These are phyloP conservation scores for Euphorbia corollata DNA, from an alignment of 441 rosid species.

Conservation along the genomic window DNA sequence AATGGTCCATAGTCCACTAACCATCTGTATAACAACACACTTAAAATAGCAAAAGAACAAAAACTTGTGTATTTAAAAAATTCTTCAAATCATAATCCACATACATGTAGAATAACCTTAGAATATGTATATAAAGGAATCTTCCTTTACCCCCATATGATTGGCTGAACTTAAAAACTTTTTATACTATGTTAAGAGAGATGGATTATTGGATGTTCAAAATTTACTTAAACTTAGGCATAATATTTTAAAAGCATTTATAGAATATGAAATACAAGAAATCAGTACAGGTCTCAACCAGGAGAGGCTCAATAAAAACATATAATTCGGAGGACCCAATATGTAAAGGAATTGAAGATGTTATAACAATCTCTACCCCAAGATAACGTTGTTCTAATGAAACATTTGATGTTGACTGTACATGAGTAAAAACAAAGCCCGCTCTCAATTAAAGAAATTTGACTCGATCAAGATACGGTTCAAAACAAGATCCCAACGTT, in stretches of 20 bases:
- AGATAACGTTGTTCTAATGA: background rate
- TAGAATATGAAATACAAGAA: background rate
- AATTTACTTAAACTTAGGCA: background rate
- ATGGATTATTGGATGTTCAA: background rate
- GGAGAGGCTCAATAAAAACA: background rate
- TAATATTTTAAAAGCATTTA: background rate
- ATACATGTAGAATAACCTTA: background rate
- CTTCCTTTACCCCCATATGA: background rate
- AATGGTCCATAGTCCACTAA: conserved; percentile 16
- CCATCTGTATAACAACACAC: conserved; percentile 8
- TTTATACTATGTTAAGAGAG: background rate
- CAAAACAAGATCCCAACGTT: background rate
- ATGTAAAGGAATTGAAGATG: background rate
- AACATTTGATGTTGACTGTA: background rate
- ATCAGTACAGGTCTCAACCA: background rate
- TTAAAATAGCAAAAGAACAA: no score
- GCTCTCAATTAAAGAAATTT: background rate
- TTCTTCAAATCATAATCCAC: background rate
- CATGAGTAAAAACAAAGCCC: background rate
- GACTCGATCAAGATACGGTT: background rate
- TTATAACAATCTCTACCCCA: background rate
- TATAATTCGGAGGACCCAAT: background rate
- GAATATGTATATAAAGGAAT: background rate
- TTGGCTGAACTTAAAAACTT: background rate
- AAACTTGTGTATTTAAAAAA: background rate